Percentiles rank a stretch among this genome's conserved stretches.
Evolutionary conservation across 352 stramenopile species (phyloP).

Genomic region (Detonula confervacea): DNA sequence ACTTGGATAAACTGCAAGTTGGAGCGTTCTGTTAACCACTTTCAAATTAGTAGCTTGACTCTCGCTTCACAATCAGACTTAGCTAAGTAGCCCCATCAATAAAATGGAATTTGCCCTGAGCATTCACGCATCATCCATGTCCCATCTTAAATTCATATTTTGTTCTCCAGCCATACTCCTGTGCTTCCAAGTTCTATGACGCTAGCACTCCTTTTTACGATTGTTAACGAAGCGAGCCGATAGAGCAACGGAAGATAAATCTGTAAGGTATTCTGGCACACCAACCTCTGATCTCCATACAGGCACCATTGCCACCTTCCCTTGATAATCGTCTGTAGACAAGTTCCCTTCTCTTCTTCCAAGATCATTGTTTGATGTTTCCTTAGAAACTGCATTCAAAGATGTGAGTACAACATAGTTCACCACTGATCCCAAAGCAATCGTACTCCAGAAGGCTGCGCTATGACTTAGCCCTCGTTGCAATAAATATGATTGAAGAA

Average conservation of each 20-base stretch:
- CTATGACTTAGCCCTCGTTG: constrained; percentile 22
- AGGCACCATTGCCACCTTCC: constrained; percentile 23
- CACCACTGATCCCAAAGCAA: constrained; percentile 38
- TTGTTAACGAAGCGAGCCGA: no score
- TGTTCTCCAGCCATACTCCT: no score
- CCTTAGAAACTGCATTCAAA: constrained; percentile 16
- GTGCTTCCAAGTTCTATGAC: no score
- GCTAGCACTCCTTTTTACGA: no score
- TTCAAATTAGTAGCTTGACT: neutral
- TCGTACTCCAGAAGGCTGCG: constrained; percentile 47
- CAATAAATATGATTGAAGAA: constrained; percentile 51
- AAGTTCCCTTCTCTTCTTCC: neutral
- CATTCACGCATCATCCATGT: no score
- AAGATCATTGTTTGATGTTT: neutral
- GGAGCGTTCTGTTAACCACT: neutral
- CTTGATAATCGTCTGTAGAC: neutral
- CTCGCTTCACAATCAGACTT: no score
- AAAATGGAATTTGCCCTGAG: no score
- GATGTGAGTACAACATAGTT: constrained; percentile 48
- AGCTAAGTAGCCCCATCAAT: no score
- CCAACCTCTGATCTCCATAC: constrained; percentile 8
- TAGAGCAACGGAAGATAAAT: no score
- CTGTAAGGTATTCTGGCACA: no score
- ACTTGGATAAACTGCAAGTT: neutral
- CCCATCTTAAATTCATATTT: no score